These are phyloP conservation scores for Cystobasidium onofrii DNA, from an alignment of 768 basidiomycete genomes.

Conservation along the genomic window DNA sequence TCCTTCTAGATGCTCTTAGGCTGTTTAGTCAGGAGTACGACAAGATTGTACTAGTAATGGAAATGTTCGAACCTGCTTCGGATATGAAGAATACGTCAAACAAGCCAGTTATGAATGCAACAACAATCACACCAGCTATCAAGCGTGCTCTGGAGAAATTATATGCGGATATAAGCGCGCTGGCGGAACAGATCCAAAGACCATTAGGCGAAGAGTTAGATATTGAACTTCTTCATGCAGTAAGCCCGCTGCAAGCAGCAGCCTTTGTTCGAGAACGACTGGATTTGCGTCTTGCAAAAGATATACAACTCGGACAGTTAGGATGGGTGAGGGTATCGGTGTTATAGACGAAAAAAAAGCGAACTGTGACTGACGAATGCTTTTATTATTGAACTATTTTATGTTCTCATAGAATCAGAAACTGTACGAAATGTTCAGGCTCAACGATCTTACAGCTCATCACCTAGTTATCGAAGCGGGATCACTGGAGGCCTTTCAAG, in stretches of 20 bases:
- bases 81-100: not conserved
- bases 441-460: constrained; percentile 6
- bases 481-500: not conserved
- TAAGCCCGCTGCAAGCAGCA: not conserved
- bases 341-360: not conserved
- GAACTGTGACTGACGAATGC: not conserved
- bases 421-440: not conserved
- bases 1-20: not conserved
- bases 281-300: not conserved
- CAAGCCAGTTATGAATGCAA: not conserved
- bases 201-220: not conserved
- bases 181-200: not conserved
- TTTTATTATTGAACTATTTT: too few relatives aligned
- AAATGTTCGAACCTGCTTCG: constrained; percentile 1
- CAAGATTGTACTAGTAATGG: constrained; percentile 9
- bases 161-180: not conserved
- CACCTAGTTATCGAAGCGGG: not conserved
- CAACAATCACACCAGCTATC: not conserved
- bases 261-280: not conserved
- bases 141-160: constrained; percentile 1
- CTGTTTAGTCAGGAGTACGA: not conserved
- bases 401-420: not conserved
- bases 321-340: not conserved
- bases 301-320: not conserved
- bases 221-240: not conserved